Evolutionary conservation across 2,329 filamentous ascomycete genomes (phyloP).

Genomic region (Aspergillus hortae): DNA sequence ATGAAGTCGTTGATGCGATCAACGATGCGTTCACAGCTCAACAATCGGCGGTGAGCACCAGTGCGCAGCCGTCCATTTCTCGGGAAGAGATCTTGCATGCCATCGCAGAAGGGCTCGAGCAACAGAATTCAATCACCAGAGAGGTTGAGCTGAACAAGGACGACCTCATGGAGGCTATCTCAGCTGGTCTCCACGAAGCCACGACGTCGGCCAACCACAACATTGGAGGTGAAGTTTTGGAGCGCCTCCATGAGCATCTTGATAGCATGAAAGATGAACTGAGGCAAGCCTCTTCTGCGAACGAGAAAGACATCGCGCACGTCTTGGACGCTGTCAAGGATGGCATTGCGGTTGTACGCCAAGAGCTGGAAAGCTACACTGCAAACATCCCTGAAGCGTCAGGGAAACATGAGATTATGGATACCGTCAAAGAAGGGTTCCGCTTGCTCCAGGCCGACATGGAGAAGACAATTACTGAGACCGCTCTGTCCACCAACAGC

Average conservation of each 20-base stretch:
- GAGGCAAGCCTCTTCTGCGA: constrained; percentile 76
- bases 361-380: constrained; percentile 77
- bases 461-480: constrained; percentile 49
- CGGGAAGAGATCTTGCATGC: constrained; percentile 56
- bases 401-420: constrained; percentile 74
- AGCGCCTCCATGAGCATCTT: constrained; percentile 57
- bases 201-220: constrained; percentile 48
- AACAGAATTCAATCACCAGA: constrained; percentile 43
- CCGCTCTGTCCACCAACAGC: constrained; percentile 28
- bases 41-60: constrained; percentile 26
- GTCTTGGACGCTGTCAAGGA: constrained; percentile 84
- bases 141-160: constrained; percentile 59
- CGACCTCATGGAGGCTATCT: constrained; percentile 58
- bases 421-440: constrained; percentile 62
- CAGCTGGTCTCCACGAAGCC: constrained; percentile 53
- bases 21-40: constrained; percentile 32
- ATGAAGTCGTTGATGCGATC: constrained; percentile 28
- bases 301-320: constrained; percentile 79
- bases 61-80: constrained; percentile 44
- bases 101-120: constrained; percentile 57
- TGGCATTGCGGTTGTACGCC: constrained; percentile 74
- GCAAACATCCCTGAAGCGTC: constrained; percentile 66
- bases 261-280: constrained; percentile 62
- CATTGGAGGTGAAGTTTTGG: constrained; percentile 57
- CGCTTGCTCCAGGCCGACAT: constrained; percentile 59